Evolutionary conservation across 768 basidiomycete genomes (phyloP), one percentile per base, ranked within the genome.

Genomic region (Amylocystis lapponica): DNA sequence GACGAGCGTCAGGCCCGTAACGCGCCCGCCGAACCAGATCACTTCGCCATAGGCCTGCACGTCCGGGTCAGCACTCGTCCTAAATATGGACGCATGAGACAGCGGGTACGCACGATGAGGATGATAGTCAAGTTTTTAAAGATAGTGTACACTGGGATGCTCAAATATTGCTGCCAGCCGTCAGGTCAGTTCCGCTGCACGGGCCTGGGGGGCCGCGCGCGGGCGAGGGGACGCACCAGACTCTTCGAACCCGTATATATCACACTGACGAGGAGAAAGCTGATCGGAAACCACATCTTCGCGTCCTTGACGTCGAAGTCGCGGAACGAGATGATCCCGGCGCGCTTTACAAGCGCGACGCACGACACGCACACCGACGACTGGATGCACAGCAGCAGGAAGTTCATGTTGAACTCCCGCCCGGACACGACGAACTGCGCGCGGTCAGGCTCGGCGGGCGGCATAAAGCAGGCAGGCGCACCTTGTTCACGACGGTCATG

Each of bases 81-180:
- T 39, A 21, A 16, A 43, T 19, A 19, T 36, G 34, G 17, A 33
- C n/a, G n/a, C 5, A 32, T 33, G 19, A 41, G 25, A 41, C 30
- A 36, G n/a, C n/a, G n/a, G 10, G 17, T 11, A 71, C 85, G 52
- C 50, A 91, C 94, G 58, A 98, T 98, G 22, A 99, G 76, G 52
- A 99, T 98, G 56, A 98, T 99, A n/a, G 96, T 97, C 57, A 98
- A 59, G 62, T 99, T 99, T 67, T 99, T 99, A 78, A 98, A 98
- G 50, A 99, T 98, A 1, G 96, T 98, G 67, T 97, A 99, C 21
- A 97, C 83, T 0, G 96, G 96, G 65, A 99, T 98, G 51, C 81
- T 88, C 37, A 99, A 73, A 66, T 83, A 91, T 94, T 98, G 96
- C 93, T 97, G 63, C 5, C n/a, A n/a, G n/a, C n/a, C n/a, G n/a